phyloP scores from a whole-genome alignment of 352 stramenopile genomes.

The Phytopythium sindhum region DNA sequence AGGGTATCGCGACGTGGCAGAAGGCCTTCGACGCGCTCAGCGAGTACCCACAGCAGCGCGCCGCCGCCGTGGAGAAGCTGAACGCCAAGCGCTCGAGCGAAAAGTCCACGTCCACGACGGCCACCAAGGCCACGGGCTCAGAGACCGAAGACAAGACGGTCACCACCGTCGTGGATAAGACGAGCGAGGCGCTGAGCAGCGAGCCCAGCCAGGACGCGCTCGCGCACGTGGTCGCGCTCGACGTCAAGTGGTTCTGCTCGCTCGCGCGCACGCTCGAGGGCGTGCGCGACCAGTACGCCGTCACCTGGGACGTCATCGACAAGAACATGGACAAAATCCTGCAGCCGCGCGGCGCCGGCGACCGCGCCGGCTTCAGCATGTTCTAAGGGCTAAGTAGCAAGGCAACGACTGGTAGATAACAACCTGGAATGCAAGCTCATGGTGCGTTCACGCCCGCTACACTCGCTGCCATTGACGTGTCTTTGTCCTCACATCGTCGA shows the following conservation, averaged over 20 bases:
- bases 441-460: no score
- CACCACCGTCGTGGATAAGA: conserved; percentile 54
- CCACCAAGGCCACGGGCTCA: conserved; percentile 49
- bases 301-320: conserved; percentile 61
- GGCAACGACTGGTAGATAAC: not conserved
- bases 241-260: conserved; percentile 87
- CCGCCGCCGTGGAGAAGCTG: conserved; percentile 68
- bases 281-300: conserved; percentile 75
- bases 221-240: conserved; percentile 66
- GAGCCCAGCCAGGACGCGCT: conserved; percentile 50
- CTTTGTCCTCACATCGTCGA: not conserved
- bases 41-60: conserved; percentile 67
- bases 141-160: conserved; percentile 79
- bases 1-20: conserved; percentile 59
- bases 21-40: conserved; percentile 72
- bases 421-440: not conserved
- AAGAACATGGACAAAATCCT: conserved; percentile 86
- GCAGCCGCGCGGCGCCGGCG: conserved; percentile 57
- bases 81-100: conserved; percentile 62
- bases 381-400: conserved; percentile 36
- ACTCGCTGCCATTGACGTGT: not conserved
- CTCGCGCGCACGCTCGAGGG: conserved; percentile 59
- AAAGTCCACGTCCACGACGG: conserved; percentile 51
- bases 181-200: conserved; percentile 21
- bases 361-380: conserved; percentile 77